Evolutionary conservation across 2,329 filamentous ascomycete species (phyloP).

Genomic region (Botrytis sinoallii): DNA sequence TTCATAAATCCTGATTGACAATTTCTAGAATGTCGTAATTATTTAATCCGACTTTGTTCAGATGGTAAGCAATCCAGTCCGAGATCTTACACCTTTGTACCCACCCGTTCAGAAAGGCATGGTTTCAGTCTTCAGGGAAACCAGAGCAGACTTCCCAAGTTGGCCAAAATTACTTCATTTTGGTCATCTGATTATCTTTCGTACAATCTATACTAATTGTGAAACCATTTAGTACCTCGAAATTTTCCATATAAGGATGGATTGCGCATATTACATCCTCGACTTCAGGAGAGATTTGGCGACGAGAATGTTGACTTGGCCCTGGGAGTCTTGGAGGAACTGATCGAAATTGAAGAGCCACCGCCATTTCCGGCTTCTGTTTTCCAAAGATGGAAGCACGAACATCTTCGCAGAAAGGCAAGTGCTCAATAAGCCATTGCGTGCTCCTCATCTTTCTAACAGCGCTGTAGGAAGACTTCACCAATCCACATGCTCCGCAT

Average conservation of each 20-base stretch:
- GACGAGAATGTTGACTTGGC: slow-evolving; percentile 46
- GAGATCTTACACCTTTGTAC: not conserved
- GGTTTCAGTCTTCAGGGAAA: not conserved
- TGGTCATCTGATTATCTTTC: not conserved
- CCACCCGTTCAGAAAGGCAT: not conserved
- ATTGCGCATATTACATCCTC: slow-evolving; percentile 44
- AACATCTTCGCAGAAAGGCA: slow-evolving; percentile 46
- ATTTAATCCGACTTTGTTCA: slow-evolving; percentile 44
- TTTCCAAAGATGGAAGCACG: slow-evolving; percentile 47
- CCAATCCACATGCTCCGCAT: slow-evolving; percentile 48
- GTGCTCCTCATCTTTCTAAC: slow-evolving; percentile 3
- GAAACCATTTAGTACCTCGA: slow-evolving; percentile 42
- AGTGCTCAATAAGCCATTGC: slow-evolving; percentile 17
- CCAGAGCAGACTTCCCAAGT: not conserved
- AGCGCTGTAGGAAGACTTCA: slow-evolving; percentile 37
- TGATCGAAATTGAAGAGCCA: slow-evolving; percentile 46
- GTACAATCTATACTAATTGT: not conserved
- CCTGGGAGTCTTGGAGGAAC: slow-evolving; percentile 46
- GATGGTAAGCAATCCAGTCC: slow-evolving; percentile 1
- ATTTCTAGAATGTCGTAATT: slow-evolving; percentile 45
- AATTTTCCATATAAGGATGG: slow-evolving; percentile 48
- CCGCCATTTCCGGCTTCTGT: slow-evolving; percentile 46
- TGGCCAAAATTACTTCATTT: too few relatives aligned
- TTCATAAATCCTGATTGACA: slow-evolving; percentile 3
- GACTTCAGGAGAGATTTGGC: slow-evolving; percentile 45